Percentiles rank a stretch among this genome's conserved stretches.
phyloP scores from a whole-genome alignment of 140 eudicot species.

The Stevia rebaudiana region DNA sequence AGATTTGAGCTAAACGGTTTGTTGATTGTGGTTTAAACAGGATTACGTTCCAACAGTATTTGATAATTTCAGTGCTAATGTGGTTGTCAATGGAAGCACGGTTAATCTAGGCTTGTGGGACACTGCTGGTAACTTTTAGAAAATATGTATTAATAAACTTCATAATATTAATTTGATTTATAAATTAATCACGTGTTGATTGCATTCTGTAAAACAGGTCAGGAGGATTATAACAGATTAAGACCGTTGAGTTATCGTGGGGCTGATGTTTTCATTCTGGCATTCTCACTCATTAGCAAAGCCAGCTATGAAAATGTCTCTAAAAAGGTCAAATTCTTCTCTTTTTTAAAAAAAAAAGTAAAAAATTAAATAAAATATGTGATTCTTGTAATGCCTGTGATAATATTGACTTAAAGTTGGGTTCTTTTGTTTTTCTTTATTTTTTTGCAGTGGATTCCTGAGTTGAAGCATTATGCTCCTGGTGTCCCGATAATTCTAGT shows the following conservation, averaged over 20 bases:
- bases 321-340: conserved; percentile 50
- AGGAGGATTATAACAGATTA: conserved; percentile 92
- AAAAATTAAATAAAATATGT: not conserved
- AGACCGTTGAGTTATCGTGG: conserved; percentile 97
- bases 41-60: conserved; percentile 95
- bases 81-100: conserved; percentile 80
- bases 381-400: not conserved
- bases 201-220: conserved; percentile 49
- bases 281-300: conserved; percentile 85
- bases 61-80: conserved; percentile 97
- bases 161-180: not conserved
- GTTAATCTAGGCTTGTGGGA: conserved; percentile 98
- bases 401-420: not conserved
- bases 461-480: conserved; percentile 62
- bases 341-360: not conserved
- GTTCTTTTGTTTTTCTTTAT: not conserved
- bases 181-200: conserved; percentile 1
- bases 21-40: conserved; percentile 38
- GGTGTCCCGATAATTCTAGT: conserved; percentile 58
- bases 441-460: conserved; percentile 53
- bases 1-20: conserved; percentile 3
- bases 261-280: conserved; percentile 86
- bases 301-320: conserved; percentile 89
- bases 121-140: conserved; percentile 71
- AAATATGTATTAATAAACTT: not conserved